A percentile compares a stretch with the other conserved stretches of the same genome.
These are phyloP conservation scores for Acarospora socialis DNA, from an alignment of 2,329 filamentous ascomycete species.

Conservation along the genomic window DNA sequence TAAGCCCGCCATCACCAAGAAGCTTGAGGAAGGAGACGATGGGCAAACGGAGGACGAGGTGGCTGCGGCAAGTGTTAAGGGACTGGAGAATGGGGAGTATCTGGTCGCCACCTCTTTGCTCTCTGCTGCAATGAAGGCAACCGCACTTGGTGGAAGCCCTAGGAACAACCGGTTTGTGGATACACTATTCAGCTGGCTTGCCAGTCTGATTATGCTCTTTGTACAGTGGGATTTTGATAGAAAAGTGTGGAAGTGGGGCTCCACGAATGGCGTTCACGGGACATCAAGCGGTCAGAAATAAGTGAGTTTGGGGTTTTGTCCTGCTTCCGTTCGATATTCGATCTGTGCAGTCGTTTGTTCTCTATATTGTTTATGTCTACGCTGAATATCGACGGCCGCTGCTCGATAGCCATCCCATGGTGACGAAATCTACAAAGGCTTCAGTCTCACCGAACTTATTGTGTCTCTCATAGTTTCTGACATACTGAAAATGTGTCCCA, in stretches of 20 bases:
- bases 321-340: too few relatives aligned
- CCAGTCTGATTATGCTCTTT: constrained; percentile 44
- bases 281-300: too few relatives aligned
- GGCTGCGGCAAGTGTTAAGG: constrained; percentile 52
- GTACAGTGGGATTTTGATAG: constrained; percentile 41
- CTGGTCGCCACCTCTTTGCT: constrained; percentile 35
- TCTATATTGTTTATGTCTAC: too few relatives aligned
- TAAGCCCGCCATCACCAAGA: constrained; percentile 67
- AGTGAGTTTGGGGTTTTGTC: too few relatives aligned
- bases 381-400: too few relatives aligned
- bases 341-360: too few relatives aligned
- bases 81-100: constrained; percentile 68
- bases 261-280: too few relatives aligned
- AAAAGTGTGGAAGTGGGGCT: constrained; percentile 40
- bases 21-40: constrained; percentile 71
- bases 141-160: constrained; percentile 8
- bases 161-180: constrained; percentile 35
- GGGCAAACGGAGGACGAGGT: constrained; percentile 66
- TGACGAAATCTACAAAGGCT: too few relatives aligned
- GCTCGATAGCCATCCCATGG: too few relatives aligned
- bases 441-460: too few relatives aligned
- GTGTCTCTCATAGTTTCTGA: too few relatives aligned
- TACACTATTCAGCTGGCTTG: constrained; percentile 40
- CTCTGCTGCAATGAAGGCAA: constrained; percentile 7
- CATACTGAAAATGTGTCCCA: too few relatives aligned